These are phyloP conservation scores for Rhipidocladum racemiflorum DNA, from an alignment of 176 grass and related monocot genomes.

Conservation along the genomic window DNA sequence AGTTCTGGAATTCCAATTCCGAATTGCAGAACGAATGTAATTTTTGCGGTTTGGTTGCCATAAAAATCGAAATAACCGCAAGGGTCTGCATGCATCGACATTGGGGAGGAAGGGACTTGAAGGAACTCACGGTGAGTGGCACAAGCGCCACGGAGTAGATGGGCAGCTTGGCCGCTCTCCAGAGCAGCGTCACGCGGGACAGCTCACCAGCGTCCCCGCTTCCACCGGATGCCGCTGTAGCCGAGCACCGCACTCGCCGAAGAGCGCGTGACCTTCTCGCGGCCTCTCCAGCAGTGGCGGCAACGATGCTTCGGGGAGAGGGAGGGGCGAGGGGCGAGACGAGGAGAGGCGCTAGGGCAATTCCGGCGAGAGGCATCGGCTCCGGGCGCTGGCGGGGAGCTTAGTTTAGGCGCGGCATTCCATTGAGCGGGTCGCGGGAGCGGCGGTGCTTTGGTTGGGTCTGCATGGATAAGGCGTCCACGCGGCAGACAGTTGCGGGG, in stretches of 20 bases:
- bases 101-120: background rate
- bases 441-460: background rate
- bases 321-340: background rate
- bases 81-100: background rate
- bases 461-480: conserved; percentile 44
- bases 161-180: conserved; percentile 83
- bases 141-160: conserved; percentile 83
- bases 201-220: conserved; percentile 26
- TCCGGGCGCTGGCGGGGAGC: background rate
- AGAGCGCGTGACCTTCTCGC: background rate
- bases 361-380: conserved; percentile 52
- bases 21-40: background rate
- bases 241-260: conserved; percentile 16
- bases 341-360: conserved; percentile 15
- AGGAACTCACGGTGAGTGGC: conserved; percentile 59
- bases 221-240: conserved; percentile 2
- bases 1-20: background rate
- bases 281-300: background rate
- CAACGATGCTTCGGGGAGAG: background rate
- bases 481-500: background rate
- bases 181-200: conserved; percentile 54
- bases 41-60: background rate
- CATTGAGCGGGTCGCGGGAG: conserved; percentile 20
- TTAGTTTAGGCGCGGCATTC: conserved; percentile 20
- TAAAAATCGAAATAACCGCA: background rate